Conservation (phyloP, 108 stramenopile species). For the Schizochytrium sp. region DNA sequence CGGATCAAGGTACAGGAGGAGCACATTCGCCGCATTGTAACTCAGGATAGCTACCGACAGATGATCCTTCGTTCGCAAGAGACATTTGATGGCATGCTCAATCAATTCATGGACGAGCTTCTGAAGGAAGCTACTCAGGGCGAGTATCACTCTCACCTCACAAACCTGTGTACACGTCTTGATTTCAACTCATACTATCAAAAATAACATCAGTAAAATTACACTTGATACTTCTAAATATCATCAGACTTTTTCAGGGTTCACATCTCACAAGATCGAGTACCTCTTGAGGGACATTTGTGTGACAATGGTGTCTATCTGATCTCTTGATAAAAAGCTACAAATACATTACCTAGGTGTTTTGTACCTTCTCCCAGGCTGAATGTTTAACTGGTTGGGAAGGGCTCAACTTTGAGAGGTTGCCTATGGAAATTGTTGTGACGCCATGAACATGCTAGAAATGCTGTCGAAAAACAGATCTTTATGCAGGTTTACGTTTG, state of each 20-base stretch:
- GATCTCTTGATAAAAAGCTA: not conserved
- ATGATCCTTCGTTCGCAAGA: slow-evolving; percentile 64
- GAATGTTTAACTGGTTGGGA: not conserved
- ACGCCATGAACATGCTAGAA: too few relatives aligned
- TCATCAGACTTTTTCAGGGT: not conserved
- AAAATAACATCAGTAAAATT: slow-evolving; percentile 3
- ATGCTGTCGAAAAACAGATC: too few relatives aligned
- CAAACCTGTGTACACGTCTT: slow-evolving; percentile 73
- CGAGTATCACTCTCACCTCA: slow-evolving; percentile 72
- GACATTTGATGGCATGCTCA: slow-evolving; percentile 70
- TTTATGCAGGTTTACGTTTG: too few relatives aligned
- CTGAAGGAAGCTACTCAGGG: slow-evolving; percentile 54
- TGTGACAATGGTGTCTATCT: too few relatives aligned
- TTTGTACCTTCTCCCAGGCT: not conserved
- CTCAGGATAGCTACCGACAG: slow-evolving; percentile 63
- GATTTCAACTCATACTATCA: slow-evolving; percentile 76
- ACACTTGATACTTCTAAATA: not conserved
- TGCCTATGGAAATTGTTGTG: too few relatives aligned
- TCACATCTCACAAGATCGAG: too few relatives aligned
- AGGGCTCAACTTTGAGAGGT: too few relatives aligned
- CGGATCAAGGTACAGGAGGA: not conserved
- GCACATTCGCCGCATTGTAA: slow-evolving; percentile 61
- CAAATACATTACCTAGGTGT: not conserved
- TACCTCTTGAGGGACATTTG: too few relatives aligned
- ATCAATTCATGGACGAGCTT: slow-evolving; percentile 68